Percentiles rank a stretch among this genome's conserved stretches.
Evolutionary conservation across 495 filamentous ascomycete genomes (phyloP).

Genomic region (Aspergillus sclerotioniger): DNA sequence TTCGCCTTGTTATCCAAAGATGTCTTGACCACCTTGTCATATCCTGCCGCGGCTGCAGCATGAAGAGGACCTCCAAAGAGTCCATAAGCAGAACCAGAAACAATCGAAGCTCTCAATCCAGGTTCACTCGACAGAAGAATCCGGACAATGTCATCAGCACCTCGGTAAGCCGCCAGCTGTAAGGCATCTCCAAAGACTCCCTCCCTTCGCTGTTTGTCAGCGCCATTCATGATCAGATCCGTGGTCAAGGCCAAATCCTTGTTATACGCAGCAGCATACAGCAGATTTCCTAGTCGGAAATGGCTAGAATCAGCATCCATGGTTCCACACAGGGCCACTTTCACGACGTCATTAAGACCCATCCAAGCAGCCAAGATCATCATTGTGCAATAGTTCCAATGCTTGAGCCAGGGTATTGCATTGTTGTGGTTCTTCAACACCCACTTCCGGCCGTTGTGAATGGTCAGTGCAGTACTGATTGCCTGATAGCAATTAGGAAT

Average conservation of each 20-base stretch:
- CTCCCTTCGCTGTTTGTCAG: not conserved
- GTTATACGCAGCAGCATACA: conserved; percentile 9
- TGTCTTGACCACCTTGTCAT: not conserved
- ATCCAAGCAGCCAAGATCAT: conserved; percentile 3
- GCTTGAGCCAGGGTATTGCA: not conserved
- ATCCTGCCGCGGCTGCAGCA: conserved; percentile 5
- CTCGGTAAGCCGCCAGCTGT: conserved; percentile 9
- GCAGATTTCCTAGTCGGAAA: not conserved
- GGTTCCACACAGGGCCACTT: not conserved
- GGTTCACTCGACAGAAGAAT: not conserved
- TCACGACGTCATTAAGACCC: not conserved
- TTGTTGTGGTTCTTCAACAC: not conserved
- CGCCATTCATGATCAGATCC: not conserved
- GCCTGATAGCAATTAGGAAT: not conserved
- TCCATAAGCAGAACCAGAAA: not conserved
- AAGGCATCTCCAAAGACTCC: conserved; percentile 7
- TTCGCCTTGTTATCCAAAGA: not conserved
- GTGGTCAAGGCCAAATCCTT: not conserved
- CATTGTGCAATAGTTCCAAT: not conserved
- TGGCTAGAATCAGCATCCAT: not conserved
- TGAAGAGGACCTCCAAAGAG: conserved; percentile 3
- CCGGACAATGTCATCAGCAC: not conserved
- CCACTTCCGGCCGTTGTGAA: not conserved
- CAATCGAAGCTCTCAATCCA: too few relatives aligned
- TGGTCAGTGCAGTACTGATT: not conserved